Evolutionary conservation across 495 filamentous ascomycete genomes (phyloP), one percentile per base, ranked within the genome.

Genomic region (Ramalina peruviana): DNA sequence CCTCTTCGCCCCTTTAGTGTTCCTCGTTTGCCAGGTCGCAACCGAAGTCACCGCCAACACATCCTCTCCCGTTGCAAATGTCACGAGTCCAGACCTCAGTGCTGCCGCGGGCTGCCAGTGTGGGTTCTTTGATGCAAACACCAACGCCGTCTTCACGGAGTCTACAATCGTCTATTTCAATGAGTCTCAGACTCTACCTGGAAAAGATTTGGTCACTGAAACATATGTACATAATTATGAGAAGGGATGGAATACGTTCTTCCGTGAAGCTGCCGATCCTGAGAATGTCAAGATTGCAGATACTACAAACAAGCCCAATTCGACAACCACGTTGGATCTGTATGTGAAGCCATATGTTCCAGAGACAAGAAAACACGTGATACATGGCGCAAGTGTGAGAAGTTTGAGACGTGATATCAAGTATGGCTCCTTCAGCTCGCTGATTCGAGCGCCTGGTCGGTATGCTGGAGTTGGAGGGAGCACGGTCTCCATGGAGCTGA

Each of bases 81-180:
- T 33, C 30, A 33, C 30, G 9, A 33, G 9, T 3, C 9, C 30
- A 33, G 30, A 33, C 12, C 30, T 33, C 30, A 33, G 30, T 33
- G 30, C 30, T 11, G 30, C 30, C 9, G 30, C 30, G 12, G 30
- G 56, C 47, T 70, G 67, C 50, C 54, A 60, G 19, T 70, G 67
- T 46, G 67, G 67, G 11, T 70, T 60, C 51, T 61, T 62, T 36
- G 65, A 70, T 51, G 21, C 50, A 4, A 36, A 39, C 16, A 59
- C 60, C 3, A 46, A 53, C 6, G 25, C 59, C 15, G 38, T 62
- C n/a, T 70, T 65, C 42, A 70, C 63, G 6, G 67, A 70, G 6
- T 63, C 64, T 3, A 54, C 64, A 6, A 66, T 70, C 30, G 62
- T 64, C 4, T 69, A 70, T 52, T 70, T 70, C 59, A 70, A 70